Evolutionary conservation across 768 basidiomycete genomes (phyloP), one percentile per base, ranked within the genome.

Genomic region (Mycena chlorophos): DNA sequence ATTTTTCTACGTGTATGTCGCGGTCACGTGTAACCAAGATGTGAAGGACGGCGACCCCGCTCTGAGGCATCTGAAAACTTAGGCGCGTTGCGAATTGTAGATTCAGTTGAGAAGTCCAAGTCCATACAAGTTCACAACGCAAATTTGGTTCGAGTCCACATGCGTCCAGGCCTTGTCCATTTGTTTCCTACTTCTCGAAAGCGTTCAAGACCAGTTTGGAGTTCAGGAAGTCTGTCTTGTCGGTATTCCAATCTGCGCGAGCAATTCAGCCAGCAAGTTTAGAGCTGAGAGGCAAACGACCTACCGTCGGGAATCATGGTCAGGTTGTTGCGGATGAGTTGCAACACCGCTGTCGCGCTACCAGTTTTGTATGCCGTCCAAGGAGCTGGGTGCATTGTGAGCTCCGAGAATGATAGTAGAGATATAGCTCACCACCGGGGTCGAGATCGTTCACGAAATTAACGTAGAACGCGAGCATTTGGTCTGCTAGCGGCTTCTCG

Each of bases 371-470:
- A 84, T 17, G 57, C 72, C 0, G 79, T 75, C 85, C 83, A 86
- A 13, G 62, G 42, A 26, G 68, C 82, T 82, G 55, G 17, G 39
- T 34, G 22, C 12, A 43, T 10, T 19, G 20, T 43, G 28, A 14
- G 3, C 40, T 10, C 10, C 22, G 22, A 43, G 40, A n/a, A 37
- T 10, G 10, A 16, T 29, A 26, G 8, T 46, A 25, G 19, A 38
- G 20, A 48, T 39, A 12, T 34, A 16, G 17, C 14, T 23, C 55
- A 84, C 84, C 45, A 31, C 84, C 83, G 3, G 83, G 85, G 54
- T 77, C 73, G 47, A 85, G 71, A 57, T 84, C 80, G 58, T 76
- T 70, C n/a, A 84, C 71, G 59, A 86, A 86, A 48, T 75, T 78
- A 68, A 85, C 73, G 60, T 80, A 85, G 50, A 81, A 82, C 57